Evolutionary conservation across 441 rosid genomes (phyloP).

Genomic region (Francoa sonchifolia): DNA sequence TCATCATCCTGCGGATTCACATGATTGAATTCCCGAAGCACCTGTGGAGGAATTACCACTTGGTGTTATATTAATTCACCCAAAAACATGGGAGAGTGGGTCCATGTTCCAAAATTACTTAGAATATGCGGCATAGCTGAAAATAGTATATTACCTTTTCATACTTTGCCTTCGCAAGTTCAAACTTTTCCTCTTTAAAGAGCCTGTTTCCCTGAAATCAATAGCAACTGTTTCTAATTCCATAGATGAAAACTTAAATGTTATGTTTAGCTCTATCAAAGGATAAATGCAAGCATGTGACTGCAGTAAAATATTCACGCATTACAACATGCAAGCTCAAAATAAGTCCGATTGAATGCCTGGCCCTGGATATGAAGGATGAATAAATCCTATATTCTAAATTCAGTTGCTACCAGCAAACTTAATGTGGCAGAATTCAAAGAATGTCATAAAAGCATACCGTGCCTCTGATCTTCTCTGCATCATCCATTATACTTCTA

Average conservation of each 20-base stretch:
- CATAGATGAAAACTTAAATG: neutral
- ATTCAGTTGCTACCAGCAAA: neutral
- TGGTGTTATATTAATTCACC: conserved; percentile 1
- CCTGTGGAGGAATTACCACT: conserved; percentile 28
- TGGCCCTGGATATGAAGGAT: too few relatives aligned
- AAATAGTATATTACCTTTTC: conserved; percentile 53
- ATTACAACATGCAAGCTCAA: too few relatives aligned
- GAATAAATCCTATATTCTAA: neutral
- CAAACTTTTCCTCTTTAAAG: conserved; percentile 89
- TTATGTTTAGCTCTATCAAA: too few relatives aligned
- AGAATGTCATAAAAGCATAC: conserved; percentile 27
- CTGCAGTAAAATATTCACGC: too few relatives aligned
- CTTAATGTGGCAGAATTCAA: conserved; percentile 7
- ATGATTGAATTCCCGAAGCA: conserved; percentile 94
- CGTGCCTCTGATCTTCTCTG: conserved; percentile 75
- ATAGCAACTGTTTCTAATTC: conserved; percentile 11
- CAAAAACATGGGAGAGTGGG: too few relatives aligned
- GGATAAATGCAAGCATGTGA: neutral
- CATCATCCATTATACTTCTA: conserved; percentile 83
- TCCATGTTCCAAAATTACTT: too few relatives aligned
- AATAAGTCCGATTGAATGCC: too few relatives aligned
- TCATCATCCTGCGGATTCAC: conserved; percentile 95
- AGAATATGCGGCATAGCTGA: neutral
- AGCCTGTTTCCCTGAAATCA: conserved; percentile 78
- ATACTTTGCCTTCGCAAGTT: conserved; percentile 87